phyloP scores from a whole-genome alignment of 176 grass and related monocot genomes.

The Musa troglodytarum region DNA sequence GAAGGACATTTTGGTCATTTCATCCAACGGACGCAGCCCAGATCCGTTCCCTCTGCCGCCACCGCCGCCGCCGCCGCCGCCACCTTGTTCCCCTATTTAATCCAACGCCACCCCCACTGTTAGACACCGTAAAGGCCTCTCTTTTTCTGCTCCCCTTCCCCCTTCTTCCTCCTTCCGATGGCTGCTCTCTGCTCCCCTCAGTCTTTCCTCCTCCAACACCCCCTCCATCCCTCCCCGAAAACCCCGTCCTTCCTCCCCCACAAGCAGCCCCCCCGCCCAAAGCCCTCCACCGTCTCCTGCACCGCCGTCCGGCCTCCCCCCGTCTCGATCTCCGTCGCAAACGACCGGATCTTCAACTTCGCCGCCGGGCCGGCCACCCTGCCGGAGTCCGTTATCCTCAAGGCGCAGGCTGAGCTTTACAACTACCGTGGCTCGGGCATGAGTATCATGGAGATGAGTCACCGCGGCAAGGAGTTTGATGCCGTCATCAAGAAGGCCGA shows the following conservation, averaged over 20 bases:
- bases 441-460: slow-evolving; percentile 99
- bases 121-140: no score
- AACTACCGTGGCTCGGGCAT: slow-evolving; percentile 88
- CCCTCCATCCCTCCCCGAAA: slow-evolving; percentile 23
- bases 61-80: no score
- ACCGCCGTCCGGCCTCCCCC: slow-evolving; percentile 37
- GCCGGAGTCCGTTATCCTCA: slow-evolving; percentile 57
- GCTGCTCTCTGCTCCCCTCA: slow-evolving; percentile 32
- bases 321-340: neutral
- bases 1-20: no score
- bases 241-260: neutral
- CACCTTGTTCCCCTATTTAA: no score
- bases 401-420: slow-evolving; percentile 77
- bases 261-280: slow-evolving; percentile 7
- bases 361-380: slow-evolving; percentile 79
- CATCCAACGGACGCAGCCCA: no score
- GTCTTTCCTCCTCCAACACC: slow-evolving; percentile 39
- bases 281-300: slow-evolving; percentile 41
- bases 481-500: slow-evolving; percentile 90
- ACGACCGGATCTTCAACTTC: slow-evolving; percentile 73
- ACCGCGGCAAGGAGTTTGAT: slow-evolving; percentile 91
- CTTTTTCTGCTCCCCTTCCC: no score
- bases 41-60: no score
- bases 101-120: no score
- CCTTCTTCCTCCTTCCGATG: neutral